phyloP scores from a whole-genome alignment of 139 green algal species.

The Chloropicon primus region DNA sequence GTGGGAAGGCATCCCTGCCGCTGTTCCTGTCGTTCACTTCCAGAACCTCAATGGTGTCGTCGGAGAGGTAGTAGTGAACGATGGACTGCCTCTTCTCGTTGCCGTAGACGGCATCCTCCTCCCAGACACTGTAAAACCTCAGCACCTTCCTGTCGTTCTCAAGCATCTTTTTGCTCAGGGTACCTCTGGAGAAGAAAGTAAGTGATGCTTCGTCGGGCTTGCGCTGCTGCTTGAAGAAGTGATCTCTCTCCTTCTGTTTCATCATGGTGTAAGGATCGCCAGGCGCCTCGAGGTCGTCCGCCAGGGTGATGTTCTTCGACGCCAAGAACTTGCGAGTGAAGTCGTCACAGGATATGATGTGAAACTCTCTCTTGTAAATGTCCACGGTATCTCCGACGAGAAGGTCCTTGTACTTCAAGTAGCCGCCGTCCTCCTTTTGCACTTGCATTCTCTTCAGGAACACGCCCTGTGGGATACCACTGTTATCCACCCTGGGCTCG shows the following conservation, averaged over 20 bases:
- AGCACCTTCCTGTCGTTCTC: slow-evolving; percentile 12
- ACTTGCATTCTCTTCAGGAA: slow-evolving; percentile 1
- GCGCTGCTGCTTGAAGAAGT: not conserved
- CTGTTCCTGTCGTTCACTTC: not conserved
- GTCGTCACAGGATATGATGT: slow-evolving; percentile 9
- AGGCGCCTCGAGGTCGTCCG: slow-evolving; percentile 1
- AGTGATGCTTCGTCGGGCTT: not conserved
- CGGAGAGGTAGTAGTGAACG: slow-evolving; percentile 10
- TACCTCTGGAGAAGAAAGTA: not conserved
- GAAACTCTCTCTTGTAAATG: slow-evolving; percentile 3
- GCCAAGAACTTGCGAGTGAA: slow-evolving; percentile 6
- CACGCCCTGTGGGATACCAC: slow-evolving; percentile 4
- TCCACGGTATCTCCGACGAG: not conserved
- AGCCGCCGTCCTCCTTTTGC: not conserved
- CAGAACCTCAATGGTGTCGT: slow-evolving; percentile 12
- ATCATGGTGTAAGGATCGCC: slow-evolving; percentile 1
- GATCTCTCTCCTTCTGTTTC: not conserved
- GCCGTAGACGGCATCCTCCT: slow-evolving; percentile 9
- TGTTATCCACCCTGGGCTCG: slow-evolving; percentile 11
- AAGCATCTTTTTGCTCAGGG: slow-evolving; percentile 1
- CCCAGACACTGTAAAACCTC: slow-evolving; percentile 10
- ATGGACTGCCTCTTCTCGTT: slow-evolving; percentile 6
- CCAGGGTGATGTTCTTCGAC: not conserved
- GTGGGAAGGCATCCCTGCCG: not conserved
- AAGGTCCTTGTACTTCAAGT: not conserved